These are phyloP conservation scores for Aspergillus sclerotiicarbonarius DNA, from an alignment of 495 filamentous ascomycete genomes.

Conservation along the genomic window DNA sequence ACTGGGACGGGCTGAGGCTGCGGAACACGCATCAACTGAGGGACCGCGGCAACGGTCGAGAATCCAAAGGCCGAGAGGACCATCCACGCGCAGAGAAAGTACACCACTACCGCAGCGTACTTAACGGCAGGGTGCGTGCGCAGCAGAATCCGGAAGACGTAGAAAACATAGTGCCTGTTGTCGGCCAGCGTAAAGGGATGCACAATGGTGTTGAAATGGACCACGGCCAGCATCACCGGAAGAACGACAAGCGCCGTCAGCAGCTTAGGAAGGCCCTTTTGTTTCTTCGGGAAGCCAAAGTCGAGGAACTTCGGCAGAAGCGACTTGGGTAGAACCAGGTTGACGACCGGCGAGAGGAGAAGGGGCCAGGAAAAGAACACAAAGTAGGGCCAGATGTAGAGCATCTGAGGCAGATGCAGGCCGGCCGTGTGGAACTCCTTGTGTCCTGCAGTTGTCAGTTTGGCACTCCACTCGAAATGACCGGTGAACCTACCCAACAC, in stretches of 20 bases:
- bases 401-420: slow-evolving; percentile 85
- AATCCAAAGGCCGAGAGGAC: slow-evolving; percentile 56
- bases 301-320: slow-evolving; percentile 39
- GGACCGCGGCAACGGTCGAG: slow-evolving; percentile 28
- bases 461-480: slow-evolving; percentile 6
- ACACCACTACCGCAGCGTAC: slow-evolving; percentile 65
- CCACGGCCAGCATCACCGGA: slow-evolving; percentile 51
- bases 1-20: slow-evolving; percentile 9
- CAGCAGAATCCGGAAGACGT: slow-evolving; percentile 85
- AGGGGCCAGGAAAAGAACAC: slow-evolving; percentile 86
- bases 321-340: slow-evolving; percentile 34
- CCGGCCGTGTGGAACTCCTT: slow-evolving; percentile 91
- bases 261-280: slow-evolving; percentile 36
- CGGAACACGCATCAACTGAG: slow-evolving; percentile 15
- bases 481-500: slow-evolving; percentile 65
- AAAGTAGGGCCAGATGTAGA: slow-evolving; percentile 90
- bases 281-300: slow-evolving; percentile 35
- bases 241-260: slow-evolving; percentile 37
- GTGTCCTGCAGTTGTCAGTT: slow-evolving; percentile 57
- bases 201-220: slow-evolving; percentile 85
- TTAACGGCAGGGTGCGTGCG: slow-evolving; percentile 58
- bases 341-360: slow-evolving; percentile 52
- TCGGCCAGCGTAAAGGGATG: slow-evolving; percentile 96
- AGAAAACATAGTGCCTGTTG: slow-evolving; percentile 96
- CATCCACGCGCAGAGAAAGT: slow-evolving; percentile 60